Evolutionary conservation across 331 rosid genomes (phyloP), one percentile per base, ranked within the genome.

Genomic region (Spiraea crenata): DNA sequence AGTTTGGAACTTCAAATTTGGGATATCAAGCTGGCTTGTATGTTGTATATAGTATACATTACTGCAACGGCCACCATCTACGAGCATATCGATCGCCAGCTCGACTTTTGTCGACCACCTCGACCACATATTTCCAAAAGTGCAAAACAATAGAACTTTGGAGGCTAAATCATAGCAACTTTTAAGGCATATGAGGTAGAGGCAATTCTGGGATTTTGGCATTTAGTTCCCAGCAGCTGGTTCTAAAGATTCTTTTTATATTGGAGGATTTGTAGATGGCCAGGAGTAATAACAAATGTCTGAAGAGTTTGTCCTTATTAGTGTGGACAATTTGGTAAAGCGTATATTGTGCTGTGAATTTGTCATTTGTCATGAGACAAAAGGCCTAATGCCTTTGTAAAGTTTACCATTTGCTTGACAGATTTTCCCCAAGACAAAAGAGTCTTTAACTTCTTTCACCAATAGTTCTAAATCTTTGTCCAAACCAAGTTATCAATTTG

Each of bases 131-230:
- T 25, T 25, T 25, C 31, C 31, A 25, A 25, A 25, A 25, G 31
- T 25, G 31, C 31, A 25, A 25, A 25, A 25, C 31, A 25, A 25
- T 25, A 25, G n/a, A 25, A 25, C 5, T 6, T 13, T 58, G 20
- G 20, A 19, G 62, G 50, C 19, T 55, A 39, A 55, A 9, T 3
- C 1, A 57, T 1, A n/a, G 20, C 25, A 65, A 37, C 54, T 14
- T 25, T 25, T 14, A 38, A 60, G 47, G 47, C 47, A n/a, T 7
- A 25, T 39, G 69, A 67, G 42, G 5, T 25, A 42, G 42, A 15
- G 37, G 59, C 31, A 45, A 7, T n/a, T 12, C 44, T 38, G 42
- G 64, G 51, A 50, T 14, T 51, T 75, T 67, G 78, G 50, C 79
- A 74, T 52, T 11, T 57, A 57, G 54, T 48, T 67, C 63, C 55